Percentiles rank a stretch among this genome's conserved stretches.
Evolutionary conservation across 768 basidiomycete species (phyloP).

Genomic region (Udeniomyces megalosporus): DNA sequence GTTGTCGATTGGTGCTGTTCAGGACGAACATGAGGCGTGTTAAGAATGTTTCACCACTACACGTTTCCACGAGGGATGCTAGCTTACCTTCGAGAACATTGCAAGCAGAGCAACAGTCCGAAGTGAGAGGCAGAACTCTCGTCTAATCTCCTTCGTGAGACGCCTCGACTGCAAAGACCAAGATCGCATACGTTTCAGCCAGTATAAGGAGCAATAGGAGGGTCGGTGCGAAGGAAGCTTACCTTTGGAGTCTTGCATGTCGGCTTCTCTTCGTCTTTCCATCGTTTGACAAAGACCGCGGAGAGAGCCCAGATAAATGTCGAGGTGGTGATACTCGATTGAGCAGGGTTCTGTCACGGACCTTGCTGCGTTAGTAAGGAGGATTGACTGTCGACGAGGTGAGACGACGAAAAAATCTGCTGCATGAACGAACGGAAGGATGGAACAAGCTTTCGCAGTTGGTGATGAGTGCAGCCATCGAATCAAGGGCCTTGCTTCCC

Average conservation of each 20-base stretch:
- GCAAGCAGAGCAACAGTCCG: slow-evolving; percentile 69
- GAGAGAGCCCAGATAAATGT: slow-evolving; percentile 16
- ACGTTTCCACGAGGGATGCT: background rate
- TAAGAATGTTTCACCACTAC: background rate
- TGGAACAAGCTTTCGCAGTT: slow-evolving; percentile 85
- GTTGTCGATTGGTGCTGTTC: slow-evolving; percentile 7
- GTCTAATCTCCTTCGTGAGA: slow-evolving; percentile 58
- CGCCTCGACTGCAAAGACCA: slow-evolving; percentile 36
- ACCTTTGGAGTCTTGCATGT: slow-evolving; percentile 67
- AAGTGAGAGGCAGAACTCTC: slow-evolving; percentile 66
- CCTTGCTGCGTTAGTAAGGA: no score
- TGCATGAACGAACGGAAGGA: slow-evolving; percentile 31
- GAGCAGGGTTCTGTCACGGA: slow-evolving; percentile 1
- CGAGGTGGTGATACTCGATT: background rate
- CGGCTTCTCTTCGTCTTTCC: slow-evolving; percentile 59
- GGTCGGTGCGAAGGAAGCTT: slow-evolving; percentile 19
- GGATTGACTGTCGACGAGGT: no score
- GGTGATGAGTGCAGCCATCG: slow-evolving; percentile 65
- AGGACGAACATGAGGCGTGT: background rate
- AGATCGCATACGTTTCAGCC: background rate
- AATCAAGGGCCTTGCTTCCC: slow-evolving; percentile 70
- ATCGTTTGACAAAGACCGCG: slow-evolving; percentile 30
- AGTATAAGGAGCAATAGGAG: background rate
- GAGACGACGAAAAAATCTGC: no score
- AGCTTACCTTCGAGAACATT: slow-evolving; percentile 57